phyloP scores from a whole-genome alignment of 768 basidiomycete species.

The Kwoniella bestiolae region DNA sequence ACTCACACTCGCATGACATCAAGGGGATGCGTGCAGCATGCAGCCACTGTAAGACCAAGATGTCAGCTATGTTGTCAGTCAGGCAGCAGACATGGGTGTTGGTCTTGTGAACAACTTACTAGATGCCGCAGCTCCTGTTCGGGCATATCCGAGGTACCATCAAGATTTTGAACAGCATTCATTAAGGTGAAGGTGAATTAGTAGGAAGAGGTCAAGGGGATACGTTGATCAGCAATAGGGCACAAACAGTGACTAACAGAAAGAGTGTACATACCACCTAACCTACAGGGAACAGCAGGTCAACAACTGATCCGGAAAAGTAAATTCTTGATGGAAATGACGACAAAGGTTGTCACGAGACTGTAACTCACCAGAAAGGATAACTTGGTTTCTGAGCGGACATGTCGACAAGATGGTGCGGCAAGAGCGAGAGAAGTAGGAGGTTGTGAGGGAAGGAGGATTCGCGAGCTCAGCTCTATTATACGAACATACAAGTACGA shows the following conservation, averaged over 20 bases:
- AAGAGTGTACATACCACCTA: constrained; percentile 26
- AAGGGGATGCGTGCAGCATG: constrained; percentile 52
- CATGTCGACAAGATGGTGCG: background rate
- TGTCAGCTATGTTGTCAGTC: background rate
- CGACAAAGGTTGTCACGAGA: background rate
- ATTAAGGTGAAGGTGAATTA: background rate
- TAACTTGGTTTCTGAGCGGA: constrained; percentile 25
- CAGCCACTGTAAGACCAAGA: constrained; percentile 39
- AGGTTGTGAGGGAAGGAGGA: background rate
- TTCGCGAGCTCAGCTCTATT: too few species aligned
- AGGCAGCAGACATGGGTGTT: background rate
- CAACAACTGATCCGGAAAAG: background rate
- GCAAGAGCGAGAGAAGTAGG: background rate
- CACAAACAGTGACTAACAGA: background rate
- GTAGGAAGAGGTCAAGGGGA: background rate
- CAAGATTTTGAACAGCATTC: background rate
- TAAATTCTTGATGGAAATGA: background rate
- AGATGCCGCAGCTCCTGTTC: constrained; percentile 46
- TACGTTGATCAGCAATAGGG: background rate
- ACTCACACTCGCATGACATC: constrained; percentile 54
- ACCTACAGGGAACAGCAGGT: constrained; percentile 20
- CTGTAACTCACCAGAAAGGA: constrained; percentile 46
- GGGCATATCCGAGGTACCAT: constrained; percentile 19
- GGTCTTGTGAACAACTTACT: constrained; percentile 27
- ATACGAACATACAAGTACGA: background rate